These are phyloP conservation scores for Boletellus deceptivus DNA, from an alignment of 1,284 basidiomycete genomes.

Conservation along the genomic window DNA sequence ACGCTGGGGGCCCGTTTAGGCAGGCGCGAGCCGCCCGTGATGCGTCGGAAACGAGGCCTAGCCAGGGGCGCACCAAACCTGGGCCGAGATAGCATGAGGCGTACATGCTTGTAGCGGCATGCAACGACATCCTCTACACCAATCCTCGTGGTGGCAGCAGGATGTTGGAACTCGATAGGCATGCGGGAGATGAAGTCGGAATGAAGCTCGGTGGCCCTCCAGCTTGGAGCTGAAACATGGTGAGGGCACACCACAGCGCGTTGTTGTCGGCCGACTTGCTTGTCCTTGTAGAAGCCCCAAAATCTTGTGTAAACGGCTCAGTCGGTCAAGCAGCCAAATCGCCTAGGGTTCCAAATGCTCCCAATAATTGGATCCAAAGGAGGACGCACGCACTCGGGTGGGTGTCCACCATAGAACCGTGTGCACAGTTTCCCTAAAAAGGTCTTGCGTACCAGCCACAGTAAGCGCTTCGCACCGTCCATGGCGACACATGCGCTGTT, in stretches of 20 bases:
- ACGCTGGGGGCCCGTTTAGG: background rate
- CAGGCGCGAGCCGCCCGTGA: constrained; percentile 1
- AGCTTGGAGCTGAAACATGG: background rate
- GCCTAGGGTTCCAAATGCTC: background rate
- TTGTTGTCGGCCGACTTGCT: constrained; percentile 2
- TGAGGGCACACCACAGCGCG: background rate
- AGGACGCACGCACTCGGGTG: background rate
- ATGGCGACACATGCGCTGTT: constrained; percentile 90
- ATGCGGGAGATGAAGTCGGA: background rate
- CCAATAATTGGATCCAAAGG: background rate
- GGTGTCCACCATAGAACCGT: background rate
- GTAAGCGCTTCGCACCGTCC: background rate
- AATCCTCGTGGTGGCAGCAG: constrained; percentile 5
- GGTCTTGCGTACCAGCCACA: background rate
- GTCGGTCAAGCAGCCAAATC: background rate
- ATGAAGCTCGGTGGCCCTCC: background rate
- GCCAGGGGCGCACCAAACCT: background rate
- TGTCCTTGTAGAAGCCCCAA: background rate
- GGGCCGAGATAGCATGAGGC: constrained; percentile 9
- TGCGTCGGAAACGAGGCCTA: constrained; percentile 1
- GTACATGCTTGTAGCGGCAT: background rate
- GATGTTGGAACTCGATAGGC: background rate
- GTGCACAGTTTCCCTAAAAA: constrained; percentile 12
- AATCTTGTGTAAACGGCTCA: too few species aligned
- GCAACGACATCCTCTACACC: background rate